Evolutionary conservation across 371 early-diverging fungal species (phyloP).

Genomic region (Mucor circinelloides): DNA sequence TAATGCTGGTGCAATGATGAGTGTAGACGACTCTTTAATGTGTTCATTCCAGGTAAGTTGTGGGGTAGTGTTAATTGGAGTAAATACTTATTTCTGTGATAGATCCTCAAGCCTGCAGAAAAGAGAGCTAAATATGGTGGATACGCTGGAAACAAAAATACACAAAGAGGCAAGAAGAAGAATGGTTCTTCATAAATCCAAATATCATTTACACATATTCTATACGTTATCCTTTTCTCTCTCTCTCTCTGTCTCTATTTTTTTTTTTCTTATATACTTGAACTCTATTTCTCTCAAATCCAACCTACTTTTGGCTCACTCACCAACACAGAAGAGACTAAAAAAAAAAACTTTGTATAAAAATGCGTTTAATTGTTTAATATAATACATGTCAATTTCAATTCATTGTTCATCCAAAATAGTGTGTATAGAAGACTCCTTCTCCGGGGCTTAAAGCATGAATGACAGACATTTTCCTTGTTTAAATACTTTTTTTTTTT

Average conservation of each 20-base stretch:
- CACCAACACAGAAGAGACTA: neutral
- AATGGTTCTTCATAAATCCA: conserved; percentile 15
- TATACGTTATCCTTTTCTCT: neutral
- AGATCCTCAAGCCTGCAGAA: conserved; percentile 44
- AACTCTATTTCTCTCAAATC: neutral
- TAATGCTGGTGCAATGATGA: conserved; percentile 96
- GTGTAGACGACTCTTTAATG: conserved; percentile 89
- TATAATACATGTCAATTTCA: neutral
- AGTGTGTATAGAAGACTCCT: neutral
- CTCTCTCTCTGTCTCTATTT: neutral
- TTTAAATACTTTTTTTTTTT: neutral
- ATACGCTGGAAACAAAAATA: conserved; percentile 13
- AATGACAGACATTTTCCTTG: neutral
- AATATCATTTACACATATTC: neutral
- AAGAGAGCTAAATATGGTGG: conserved; percentile 34
- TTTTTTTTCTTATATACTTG: conserved; percentile 5
- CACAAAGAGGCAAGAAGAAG: conserved; percentile 22
- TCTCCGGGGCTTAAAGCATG: neutral
- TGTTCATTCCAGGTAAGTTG: conserved; percentile 79
- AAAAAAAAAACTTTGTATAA: conserved; percentile 2
- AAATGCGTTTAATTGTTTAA: neutral
- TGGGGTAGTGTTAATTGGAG: neutral
- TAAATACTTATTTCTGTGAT: neutral
- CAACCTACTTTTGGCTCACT: neutral
- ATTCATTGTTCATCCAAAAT: too few species aligned